Conservation (phyloP, 257 asterid species). For the Scutellaria minor region DNA sequence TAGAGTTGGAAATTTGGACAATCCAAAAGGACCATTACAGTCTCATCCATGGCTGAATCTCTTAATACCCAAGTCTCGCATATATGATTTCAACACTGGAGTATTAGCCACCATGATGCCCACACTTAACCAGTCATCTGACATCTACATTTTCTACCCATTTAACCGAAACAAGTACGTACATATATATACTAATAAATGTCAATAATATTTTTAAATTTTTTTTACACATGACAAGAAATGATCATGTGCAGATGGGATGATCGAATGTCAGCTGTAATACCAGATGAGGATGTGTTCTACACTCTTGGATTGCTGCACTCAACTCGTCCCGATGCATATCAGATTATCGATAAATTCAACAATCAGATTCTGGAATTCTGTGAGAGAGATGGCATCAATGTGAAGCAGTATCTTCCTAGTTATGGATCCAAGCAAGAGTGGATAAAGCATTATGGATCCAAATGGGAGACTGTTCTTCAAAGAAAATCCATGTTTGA, state of each 20-base stretch:
- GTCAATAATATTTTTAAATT: no score
- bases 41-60: conserved; percentile 90
- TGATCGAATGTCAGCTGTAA: conserved; percentile 45
- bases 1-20: conserved; percentile 37
- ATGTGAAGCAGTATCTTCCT: conserved; percentile 56
- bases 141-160: conserved; percentile 70
- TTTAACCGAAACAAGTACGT: conserved; percentile 51
- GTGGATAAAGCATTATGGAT: conserved; percentile 55
- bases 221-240: no score
- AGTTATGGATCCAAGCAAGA: conserved; percentile 36
- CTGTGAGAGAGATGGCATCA: conserved; percentile 40
- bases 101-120: conserved; percentile 61
- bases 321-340: conserved; percentile 21
- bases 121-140: conserved; percentile 43
- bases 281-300: conserved; percentile 50
- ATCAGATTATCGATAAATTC: conserved; percentile 34
- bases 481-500: conserved; percentile 48
- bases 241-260: conserved; percentile 39
- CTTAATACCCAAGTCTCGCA: conserved; percentile 68
- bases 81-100: conserved; percentile 59
- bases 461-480: conserved; percentile 46
- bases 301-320: conserved; percentile 43
- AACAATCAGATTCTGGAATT: conserved; percentile 38
- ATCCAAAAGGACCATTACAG: conserved; percentile 37
- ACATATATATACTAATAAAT: neutral